Base-by-base conservation (phyloP, 306 rosid species). In the Cucumis cinereus region DNA sequence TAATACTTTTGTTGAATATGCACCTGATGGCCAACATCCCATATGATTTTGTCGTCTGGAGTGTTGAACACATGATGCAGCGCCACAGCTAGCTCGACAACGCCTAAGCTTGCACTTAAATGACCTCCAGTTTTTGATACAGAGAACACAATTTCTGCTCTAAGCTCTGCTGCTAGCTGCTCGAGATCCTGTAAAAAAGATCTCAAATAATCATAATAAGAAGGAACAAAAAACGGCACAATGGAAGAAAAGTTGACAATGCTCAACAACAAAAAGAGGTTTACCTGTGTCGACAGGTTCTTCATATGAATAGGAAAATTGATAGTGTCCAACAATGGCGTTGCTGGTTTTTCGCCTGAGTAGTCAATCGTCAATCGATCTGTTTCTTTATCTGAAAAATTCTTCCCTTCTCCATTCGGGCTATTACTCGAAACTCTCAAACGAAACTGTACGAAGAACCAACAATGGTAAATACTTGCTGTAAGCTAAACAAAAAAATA, bases 1-100 rank as follows among this genome's bases (percentile, higher is more conserved):
- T 17, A 28, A 56, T 50, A 5, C 2, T 45, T 19, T 8, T 49
- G 63, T 49, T 70, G 78, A 66, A 23, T 63, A 5, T 8, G 23
- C 17, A 91, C 98, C 89, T 91, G 98, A 87, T 94, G 98, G 6
- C 98, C 98, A 77, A 94, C 97, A 83, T 94, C 98, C 98, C 98
- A 94, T 49, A 91, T 86, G 77, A 94, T 90, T 80, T 90, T 94
- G 81, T 94, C 95, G 26, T 90, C 84, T 12, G 97, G 97, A 43
- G 96, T 85, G 85, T 82, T 77, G 88, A 94, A 91, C 61, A 91
- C 98, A 80, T 91, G 91, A 80, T 94, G 98, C 26, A 94, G 80
- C 41, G 95, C 96, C 67, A 94, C 96, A 8, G 97, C 1, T 43
- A 94, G 78, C 81, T 91, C 98, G 75, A 91, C 94, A 36, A 91